Conservation (phyloP, 371 early-diverging fungal genomes). For the Vairimorpha ceranae region DNA sequence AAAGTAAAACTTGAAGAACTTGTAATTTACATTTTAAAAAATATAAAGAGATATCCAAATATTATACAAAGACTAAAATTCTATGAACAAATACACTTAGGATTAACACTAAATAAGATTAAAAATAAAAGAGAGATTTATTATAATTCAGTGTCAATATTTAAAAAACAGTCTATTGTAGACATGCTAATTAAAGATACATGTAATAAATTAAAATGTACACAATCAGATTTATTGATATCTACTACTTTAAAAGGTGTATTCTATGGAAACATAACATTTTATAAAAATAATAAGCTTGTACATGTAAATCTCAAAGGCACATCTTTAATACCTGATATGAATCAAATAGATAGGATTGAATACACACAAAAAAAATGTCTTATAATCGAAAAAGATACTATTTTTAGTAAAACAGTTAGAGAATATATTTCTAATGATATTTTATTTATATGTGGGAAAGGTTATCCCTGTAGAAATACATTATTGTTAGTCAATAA, state of each 20-base stretch:
- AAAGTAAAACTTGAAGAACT: not conserved
- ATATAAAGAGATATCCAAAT: not conserved
- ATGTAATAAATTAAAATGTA: conserved; percentile 9
- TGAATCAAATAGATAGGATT: conserved; percentile 25
- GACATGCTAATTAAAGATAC: conserved; percentile 34
- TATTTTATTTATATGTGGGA: conserved; percentile 56
- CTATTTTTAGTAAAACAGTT: conserved; percentile 44
- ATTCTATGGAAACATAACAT: conserved; percentile 37
- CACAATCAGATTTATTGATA: conserved; percentile 32
- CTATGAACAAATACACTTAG: conserved; percentile 33
- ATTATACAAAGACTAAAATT: conserved; percentile 30
- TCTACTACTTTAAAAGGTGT: conserved; percentile 58
- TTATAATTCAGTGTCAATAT: conserved; percentile 48
- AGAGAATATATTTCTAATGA: conserved; percentile 3
- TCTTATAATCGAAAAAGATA: conserved; percentile 63
- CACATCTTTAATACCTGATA: conserved; percentile 57
- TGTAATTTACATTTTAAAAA: not conserved
- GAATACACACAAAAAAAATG: not conserved
- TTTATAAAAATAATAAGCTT: conserved; percentile 1
- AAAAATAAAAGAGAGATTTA: conserved; percentile 57
- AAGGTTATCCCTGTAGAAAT: conserved; percentile 62
- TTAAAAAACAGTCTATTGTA: conserved; percentile 41
- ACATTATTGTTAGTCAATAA: conserved; percentile 52
- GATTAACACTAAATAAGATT: not conserved
- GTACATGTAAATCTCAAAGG: not conserved